Base-by-base conservation (phyloP, 2,329 filamentous ascomycete species). In the Pseudodiploospora longispora region DNA sequence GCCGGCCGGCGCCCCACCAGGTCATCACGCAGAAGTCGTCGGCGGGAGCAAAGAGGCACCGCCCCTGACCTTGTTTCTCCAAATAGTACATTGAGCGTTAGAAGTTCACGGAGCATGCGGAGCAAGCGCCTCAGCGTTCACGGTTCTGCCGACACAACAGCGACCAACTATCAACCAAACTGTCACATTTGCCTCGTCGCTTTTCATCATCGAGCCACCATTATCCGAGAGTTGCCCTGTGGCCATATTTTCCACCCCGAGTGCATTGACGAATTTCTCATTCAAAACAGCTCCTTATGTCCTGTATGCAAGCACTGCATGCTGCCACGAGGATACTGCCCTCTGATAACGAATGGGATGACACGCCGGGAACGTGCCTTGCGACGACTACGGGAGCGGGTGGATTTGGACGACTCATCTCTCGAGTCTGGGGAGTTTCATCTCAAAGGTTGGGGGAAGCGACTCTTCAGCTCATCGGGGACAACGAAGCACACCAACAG, bases 141-240 rank as follows among this genome's bases (percentile, higher is more conserved):
- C 2, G 59, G 60, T 30, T 50, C 56, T 19, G 60, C 57, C 31
- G 62, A 62, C 38, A 66, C 63, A 9, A 62, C 64, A 30, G 70
- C 70, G 5, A 75, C 76, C 10, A 74, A 86, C 53, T 80, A 82
- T 19, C 93, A 97, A 59, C 82, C 87, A 0, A 82, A 77, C 3
- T 97, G 93, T 59, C 80, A 87, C n/a, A 95, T 97, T 42, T 98
- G 93, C 59, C 74, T 95, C 1, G 85, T 88, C 43, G 80, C 87
- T 47, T 97, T 87, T 57, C 74, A 84, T 29, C 75, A 80, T 10
- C 76, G 78, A 33, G 66, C 73, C 12, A 84, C 86, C 0, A 76
- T 81, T 19, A 89, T 97, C 44, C 84, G 89, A 44, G 86, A 96
- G 63, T 71, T 97, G 3, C 81, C 87, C 0, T 98, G 93, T 55